Percentiles rank a stretch among this genome's conserved stretches.
These are phyloP conservation scores for Prunus salicina DNA, from an alignment of 306 rosid species.

Conservation along the genomic window DNA sequence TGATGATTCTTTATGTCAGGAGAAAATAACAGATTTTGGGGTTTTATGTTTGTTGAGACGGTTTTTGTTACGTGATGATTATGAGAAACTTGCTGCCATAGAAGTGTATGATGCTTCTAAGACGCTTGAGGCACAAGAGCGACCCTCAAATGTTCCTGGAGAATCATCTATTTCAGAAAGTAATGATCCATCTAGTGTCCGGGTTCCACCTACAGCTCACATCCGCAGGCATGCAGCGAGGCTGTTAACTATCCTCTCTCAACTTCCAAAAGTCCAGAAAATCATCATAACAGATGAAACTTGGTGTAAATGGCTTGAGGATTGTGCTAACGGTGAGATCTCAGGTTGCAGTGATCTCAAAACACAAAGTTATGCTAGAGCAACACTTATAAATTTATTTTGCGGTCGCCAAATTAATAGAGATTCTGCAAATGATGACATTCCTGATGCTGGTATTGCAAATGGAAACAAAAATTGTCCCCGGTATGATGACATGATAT, in stretches of 20 bases:
- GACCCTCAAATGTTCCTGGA: slow-evolving; percentile 37
- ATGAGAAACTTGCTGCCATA: slow-evolving; percentile 84
- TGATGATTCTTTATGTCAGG: slow-evolving; percentile 54
- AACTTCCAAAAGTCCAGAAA: slow-evolving; percentile 71
- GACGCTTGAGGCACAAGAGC: slow-evolving; percentile 60
- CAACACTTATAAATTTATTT: slow-evolving; percentile 63
- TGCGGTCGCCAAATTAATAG: slow-evolving; percentile 38
- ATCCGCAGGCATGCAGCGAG: slow-evolving; percentile 93
- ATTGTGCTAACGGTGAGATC: slow-evolving; percentile 81
- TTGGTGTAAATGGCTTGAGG: slow-evolving; percentile 88
- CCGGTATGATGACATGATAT: slow-evolving; percentile 68
- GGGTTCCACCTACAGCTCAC: slow-evolving; percentile 94
- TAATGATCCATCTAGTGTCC: slow-evolving; percentile 65
- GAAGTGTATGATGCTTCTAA: slow-evolving; percentile 90
- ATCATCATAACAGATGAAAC: slow-evolving; percentile 54
- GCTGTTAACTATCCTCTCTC: slow-evolving; percentile 82
- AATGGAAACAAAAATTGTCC: slow-evolving; percentile 53
- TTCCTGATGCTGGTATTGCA: slow-evolving; percentile 33
- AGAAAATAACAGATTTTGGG: slow-evolving; percentile 68
- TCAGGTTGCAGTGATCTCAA: slow-evolving; percentile 90
- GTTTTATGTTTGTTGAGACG: slow-evolving; percentile 79
- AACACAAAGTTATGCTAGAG: slow-evolving; percentile 85
- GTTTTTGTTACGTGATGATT: slow-evolving; percentile 79
- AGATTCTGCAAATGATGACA: slow-evolving; percentile 38
- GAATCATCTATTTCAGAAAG: slow-evolving; percentile 39